These are phyloP conservation scores for Echria macrotheca DNA, from an alignment of 495 filamentous ascomycete genomes.

Conservation along the genomic window DNA sequence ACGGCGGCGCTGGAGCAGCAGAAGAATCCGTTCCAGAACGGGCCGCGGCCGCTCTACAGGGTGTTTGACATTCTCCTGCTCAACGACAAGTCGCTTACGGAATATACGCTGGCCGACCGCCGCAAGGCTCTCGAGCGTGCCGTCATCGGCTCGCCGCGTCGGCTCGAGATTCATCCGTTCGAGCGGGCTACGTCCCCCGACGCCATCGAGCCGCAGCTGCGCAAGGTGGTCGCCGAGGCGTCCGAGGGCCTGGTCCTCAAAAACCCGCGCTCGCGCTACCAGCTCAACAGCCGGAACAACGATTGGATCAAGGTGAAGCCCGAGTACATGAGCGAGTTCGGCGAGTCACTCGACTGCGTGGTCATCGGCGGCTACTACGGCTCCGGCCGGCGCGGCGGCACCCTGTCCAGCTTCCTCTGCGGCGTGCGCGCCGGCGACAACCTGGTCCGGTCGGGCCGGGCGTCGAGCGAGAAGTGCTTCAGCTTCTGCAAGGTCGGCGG, in stretches of 20 bases:
- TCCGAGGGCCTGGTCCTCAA: conserved; percentile 92
- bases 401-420: conserved; percentile 79
- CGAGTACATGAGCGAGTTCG: conserved; percentile 97
- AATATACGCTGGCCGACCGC: conserved; percentile 78
- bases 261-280: conserved; percentile 82
- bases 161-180: conserved; percentile 80
- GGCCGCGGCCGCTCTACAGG: conserved; percentile 70
- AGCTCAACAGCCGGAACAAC: conserved; percentile 85
- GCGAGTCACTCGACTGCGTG: conserved; percentile 84
- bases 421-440: conserved; percentile 72
- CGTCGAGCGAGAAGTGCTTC: conserved; percentile 66
- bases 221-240: conserved; percentile 78
- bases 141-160: conserved; percentile 59
- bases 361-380: conserved; percentile 94
- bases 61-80: conserved; percentile 90
- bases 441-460: conserved; percentile 46
- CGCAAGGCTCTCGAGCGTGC: conserved; percentile 65
- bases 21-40: conserved; percentile 65
- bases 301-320: conserved; percentile 99
- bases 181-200: conserved; percentile 56
- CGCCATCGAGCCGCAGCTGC: conserved; percentile 71
- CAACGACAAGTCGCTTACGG: conserved; percentile 72
- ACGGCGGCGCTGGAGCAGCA: conserved; percentile 80
- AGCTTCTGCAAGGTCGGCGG: conserved; percentile 97
- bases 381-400: conserved; percentile 75